These are phyloP conservation scores for Limnanthes douglasii DNA, from an alignment of 345 rosid genomes.

Conservation along the genomic window DNA sequence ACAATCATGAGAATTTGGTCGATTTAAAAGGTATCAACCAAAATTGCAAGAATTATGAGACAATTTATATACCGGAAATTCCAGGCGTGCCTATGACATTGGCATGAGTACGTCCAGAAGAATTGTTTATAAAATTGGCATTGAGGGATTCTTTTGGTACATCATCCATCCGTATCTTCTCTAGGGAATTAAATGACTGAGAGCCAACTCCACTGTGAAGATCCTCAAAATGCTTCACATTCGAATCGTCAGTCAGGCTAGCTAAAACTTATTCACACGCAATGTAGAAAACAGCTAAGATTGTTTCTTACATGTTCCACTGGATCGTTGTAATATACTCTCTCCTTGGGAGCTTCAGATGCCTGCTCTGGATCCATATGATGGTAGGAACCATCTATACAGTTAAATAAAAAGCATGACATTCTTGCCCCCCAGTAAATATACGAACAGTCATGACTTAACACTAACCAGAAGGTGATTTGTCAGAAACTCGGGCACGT, in stretches of 20 bases:
- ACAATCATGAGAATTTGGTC: too few species aligned
- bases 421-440: constrained; percentile 8
- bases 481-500: constrained; percentile 32
- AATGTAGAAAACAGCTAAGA: constrained; percentile 9
- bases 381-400: constrained; percentile 34
- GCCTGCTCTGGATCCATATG: constrained; percentile 34
- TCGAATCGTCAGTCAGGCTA: too few species aligned
- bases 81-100: constrained; percentile 28
- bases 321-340: constrained; percentile 20
- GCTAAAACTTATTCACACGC: constrained; percentile 9
- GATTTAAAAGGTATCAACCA: too few species aligned
- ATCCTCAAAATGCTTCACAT: constrained; percentile 39
- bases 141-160: constrained; percentile 14
- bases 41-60: neutral
- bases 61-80: constrained; percentile 39
- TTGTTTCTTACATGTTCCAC: constrained; percentile 29
- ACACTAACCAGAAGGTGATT: constrained; percentile 43
- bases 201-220: constrained; percentile 26
- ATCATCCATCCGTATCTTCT: constrained; percentile 25
- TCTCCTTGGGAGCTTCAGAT: constrained; percentile 21
- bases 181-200: constrained; percentile 24
- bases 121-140: constrained; percentile 19
- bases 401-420: constrained; percentile 6
- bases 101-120: constrained; percentile 14
- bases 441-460: constrained; percentile 6